These are phyloP conservation scores for Parathielavia hyrcaniae DNA, from an alignment of 495 filamentous ascomycete species.

Conservation along the genomic window DNA sequence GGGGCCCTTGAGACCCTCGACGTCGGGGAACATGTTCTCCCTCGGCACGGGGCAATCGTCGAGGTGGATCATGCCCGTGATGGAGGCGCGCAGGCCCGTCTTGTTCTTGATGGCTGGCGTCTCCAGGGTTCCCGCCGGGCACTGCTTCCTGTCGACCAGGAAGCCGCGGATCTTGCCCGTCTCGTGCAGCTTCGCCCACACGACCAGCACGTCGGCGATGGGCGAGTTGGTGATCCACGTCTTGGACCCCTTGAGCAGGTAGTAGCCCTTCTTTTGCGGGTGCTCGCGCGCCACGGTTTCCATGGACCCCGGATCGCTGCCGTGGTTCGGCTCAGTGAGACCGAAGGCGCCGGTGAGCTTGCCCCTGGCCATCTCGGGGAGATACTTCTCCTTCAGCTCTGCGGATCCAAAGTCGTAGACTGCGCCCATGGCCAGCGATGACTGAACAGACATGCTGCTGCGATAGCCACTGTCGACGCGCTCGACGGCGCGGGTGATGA, in stretches of 20 bases:
- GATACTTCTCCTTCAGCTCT: slow-evolving; percentile 84
- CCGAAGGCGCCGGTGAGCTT: slow-evolving; percentile 88
- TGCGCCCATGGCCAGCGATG: slow-evolving; percentile 91
- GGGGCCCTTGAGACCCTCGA: slow-evolving; percentile 81
- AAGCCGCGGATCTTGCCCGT: slow-evolving; percentile 97
- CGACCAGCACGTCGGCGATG: slow-evolving; percentile 81
- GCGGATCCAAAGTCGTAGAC: slow-evolving; percentile 87
- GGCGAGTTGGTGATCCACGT: slow-evolving; percentile 99
- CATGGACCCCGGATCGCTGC: slow-evolving; percentile 94
- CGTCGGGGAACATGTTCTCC: slow-evolving; percentile 89
- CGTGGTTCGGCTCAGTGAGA: slow-evolving; percentile 95
- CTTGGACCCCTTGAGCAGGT: slow-evolving; percentile 76
- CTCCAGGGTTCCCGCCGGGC: slow-evolving; percentile 80
- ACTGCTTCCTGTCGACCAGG: slow-evolving; percentile 71
- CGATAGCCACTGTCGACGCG: slow-evolving; percentile 93
- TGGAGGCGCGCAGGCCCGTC: slow-evolving; percentile 82
- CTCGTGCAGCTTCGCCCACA: slow-evolving; percentile 88
- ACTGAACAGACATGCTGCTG: slow-evolving; percentile 94
- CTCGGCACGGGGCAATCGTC: slow-evolving; percentile 80
- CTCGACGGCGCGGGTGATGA: slow-evolving; percentile 95
- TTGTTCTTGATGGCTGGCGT: slow-evolving; percentile 94
- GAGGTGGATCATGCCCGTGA: slow-evolving; percentile 97
- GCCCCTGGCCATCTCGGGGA: slow-evolving; percentile 80
- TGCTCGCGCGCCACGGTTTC: slow-evolving; percentile 82
- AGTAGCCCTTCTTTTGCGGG: slow-evolving; percentile 79